Percentiles rank a stretch among this genome's conserved stretches.
phyloP scores from a whole-genome alignment of 1,284 basidiomycete species.

The Rhodotorula sp. region DNA sequence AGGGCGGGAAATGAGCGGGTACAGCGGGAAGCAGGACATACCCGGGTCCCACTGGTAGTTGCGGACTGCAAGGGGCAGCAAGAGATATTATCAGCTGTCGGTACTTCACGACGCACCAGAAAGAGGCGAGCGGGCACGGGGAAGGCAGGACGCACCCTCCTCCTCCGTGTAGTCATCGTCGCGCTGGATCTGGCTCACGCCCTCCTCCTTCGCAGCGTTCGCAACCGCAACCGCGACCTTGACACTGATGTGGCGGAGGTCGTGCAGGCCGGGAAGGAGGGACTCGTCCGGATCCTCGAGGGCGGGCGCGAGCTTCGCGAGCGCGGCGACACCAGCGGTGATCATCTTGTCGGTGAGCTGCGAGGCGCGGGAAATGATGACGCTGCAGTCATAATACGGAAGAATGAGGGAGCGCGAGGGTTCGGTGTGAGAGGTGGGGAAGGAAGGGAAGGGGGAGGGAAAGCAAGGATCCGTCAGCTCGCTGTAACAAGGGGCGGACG shows the following conservation, averaged over 20 bases:
- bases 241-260: slow-evolving; percentile 69
- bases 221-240: slow-evolving; percentile 77
- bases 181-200: slow-evolving; percentile 63
- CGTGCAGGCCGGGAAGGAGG: slow-evolving; percentile 70
- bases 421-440: too few relatives aligned
- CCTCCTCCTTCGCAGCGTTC: slow-evolving; percentile 72
- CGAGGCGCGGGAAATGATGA: slow-evolving; percentile 60
- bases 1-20: too few relatives aligned
- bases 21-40: not conserved
- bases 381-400: not conserved
- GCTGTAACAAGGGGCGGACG: not conserved
- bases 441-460: too few relatives aligned
- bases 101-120: too few relatives aligned
- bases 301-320: slow-evolving; percentile 75
- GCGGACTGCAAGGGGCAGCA: not conserved
- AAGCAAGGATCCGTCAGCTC: not conserved
- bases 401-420: too few relatives aligned
- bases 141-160: slow-evolving; percentile 5
- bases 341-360: slow-evolving; percentile 73
- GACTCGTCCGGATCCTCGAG: slow-evolving; percentile 63
- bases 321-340: slow-evolving; percentile 68
- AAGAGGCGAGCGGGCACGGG: too few relatives aligned
- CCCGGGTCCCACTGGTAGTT: slow-evolving; percentile 36
- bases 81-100: too few relatives aligned
- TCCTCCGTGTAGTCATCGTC: slow-evolving; percentile 61